Evolutionary conservation across 2,329 filamentous ascomycete species (phyloP), one percentile per base, ranked within the genome.

Genomic region (Pseudocercospora eumusae): DNA sequence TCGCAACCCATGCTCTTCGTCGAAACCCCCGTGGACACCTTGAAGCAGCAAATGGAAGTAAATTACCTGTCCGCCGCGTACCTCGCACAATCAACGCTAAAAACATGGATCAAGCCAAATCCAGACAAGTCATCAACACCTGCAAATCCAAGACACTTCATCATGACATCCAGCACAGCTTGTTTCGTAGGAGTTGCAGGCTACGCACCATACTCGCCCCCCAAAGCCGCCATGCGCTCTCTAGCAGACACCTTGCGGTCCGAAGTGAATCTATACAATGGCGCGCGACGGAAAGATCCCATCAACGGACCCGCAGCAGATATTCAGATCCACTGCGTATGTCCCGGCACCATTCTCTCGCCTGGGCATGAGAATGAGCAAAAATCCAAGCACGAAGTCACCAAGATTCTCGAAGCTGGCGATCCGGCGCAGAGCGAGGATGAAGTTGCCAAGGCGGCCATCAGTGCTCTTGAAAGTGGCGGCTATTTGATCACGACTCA

Each of bases 31-130:
- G 80, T 91, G 57, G 79, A 86, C 7, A 84, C 83, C 10, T 80
- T 92, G 67, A 84, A 88, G 45, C 80, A 83, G 66, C 91, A 96
- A 75, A 96, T 96, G 91, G 91, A 96, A 73, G 85, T 93, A 69
- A 93, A 97, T 78, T 98, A 91, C 80, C 96, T 88, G 83, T 90
- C 91, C 54, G 87, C 88, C 28, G 88, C 89, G 44, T 95, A 96
- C 75, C 90, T 96, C 78, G 89, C 92, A 40, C 92, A 96, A 74
- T 87, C 91, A 20, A 86, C 89, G 18, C 79, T 97, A 64, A 84
- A 83, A 56, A 83, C 85, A 63, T 97, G 93, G 93, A 84, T 92
- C 49, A 76, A 71, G 53, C 79, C 75, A 13, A 73, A 69, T 68
- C 9, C 80, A 8, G 71, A 80, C 36, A 62, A 67, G 25, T 65